Base-by-base conservation (phyloP, 2,329 filamentous ascomycete genomes). In the Xylariaceae sp. region DNA sequence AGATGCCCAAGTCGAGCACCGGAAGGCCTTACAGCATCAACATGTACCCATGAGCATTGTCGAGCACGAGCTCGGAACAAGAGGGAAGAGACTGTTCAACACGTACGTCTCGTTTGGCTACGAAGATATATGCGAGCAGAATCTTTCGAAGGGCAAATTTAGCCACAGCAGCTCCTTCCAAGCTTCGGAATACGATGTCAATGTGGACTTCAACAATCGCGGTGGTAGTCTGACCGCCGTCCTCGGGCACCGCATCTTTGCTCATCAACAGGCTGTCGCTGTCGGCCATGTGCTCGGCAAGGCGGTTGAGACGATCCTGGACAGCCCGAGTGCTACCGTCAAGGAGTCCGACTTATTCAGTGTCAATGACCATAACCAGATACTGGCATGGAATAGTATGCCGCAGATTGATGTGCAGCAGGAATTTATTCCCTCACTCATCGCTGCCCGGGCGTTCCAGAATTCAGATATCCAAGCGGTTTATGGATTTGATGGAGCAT, bases 231-330 rank as follows among this genome's bases (percentile, higher is more conserved):
- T 81, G 5, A 71, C 73, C 0, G 69, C 73, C 3, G 74, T 77
- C 31, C 67, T 80, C 7, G 73, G 71, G 9, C 74, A 76, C 46
- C 71, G 72, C 5, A 70, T 74, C 39, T 70, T 79, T 5, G 71
- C 73, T 0, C 60, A 70, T 0, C 65, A 68, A 0, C 78, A 81
- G 53, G 72, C 74, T 0, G 66, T 70, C 29, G 79, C 76, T 47
- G 68, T 84, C 2, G 74, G 76, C 12, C 73, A 73, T 55, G 78
- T 77, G 0, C 81, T 85, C 44, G 78, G 80, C 40, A 73, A 75
- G 29, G 75, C 81, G 0, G 67, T 84, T 12, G 68, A 73, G 9
- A 68, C 73, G 19, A 73, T 81, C 1, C 58, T 83, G 9, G 68
- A 71, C 2, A 65, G 68, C 3, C 73, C 76, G 0, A 69, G 72